phyloP scores from a whole-genome alignment of 495 filamentous ascomycete species.

The Xylaria venustula region DNA sequence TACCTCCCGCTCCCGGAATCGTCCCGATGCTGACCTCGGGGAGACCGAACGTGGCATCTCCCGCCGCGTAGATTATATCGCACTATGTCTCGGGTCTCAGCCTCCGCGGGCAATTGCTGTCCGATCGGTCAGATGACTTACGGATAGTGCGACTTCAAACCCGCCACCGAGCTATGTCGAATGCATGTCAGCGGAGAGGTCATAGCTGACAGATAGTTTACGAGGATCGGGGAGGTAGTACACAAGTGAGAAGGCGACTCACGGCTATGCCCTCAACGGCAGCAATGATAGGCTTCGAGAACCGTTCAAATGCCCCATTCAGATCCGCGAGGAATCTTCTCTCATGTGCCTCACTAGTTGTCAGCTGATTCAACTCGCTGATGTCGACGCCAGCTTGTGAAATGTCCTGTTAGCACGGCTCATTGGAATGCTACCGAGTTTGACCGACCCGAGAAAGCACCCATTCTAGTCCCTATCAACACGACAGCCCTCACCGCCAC shows the following conservation, averaged over 20 bases:
- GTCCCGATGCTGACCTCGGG: constrained; percentile 45
- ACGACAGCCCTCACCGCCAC: constrained; percentile 31
- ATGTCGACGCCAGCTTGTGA: constrained; percentile 39
- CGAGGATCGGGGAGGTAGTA: too few species aligned
- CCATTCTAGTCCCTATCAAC: constrained; percentile 30
- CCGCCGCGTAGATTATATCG: constrained; percentile 40
- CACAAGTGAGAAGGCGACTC: too few species aligned
- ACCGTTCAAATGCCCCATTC: constrained; percentile 26
- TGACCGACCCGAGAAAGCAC: constrained; percentile 36
- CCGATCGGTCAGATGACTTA: constrained; percentile 12
- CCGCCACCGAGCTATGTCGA: constrained; percentile 32
- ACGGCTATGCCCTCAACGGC: constrained; percentile 36
- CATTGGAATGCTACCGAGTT: neutral
- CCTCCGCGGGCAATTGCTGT: neutral
- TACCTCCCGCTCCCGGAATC: constrained; percentile 45
- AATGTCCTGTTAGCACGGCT: constrained; percentile 5
- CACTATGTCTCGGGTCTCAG: constrained; percentile 18
- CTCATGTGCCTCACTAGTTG: constrained; percentile 27
- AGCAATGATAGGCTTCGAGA: constrained; percentile 35
- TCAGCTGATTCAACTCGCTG: constrained; percentile 31
- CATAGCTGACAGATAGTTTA: too few species aligned
- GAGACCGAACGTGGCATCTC: constrained; percentile 36
- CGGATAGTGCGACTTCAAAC: constrained; percentile 34
- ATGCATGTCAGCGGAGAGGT: neutral
- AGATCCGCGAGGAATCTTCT: constrained; percentile 36